phyloP scores from a whole-genome alignment of 2,329 filamentous ascomycete genomes.

The Exophiala sp. region DNA sequence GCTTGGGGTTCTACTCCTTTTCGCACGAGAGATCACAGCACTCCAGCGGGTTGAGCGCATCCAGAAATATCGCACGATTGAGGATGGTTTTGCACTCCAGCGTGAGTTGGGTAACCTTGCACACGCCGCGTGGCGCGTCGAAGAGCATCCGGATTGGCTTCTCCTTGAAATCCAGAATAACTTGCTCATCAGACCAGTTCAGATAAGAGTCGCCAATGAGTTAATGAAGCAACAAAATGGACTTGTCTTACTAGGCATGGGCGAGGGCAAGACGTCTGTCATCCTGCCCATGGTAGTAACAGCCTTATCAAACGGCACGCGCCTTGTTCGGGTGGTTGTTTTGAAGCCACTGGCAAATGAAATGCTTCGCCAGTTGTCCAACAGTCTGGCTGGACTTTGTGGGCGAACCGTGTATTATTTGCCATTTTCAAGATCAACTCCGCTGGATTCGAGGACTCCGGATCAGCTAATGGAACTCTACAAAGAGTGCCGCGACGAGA shows the following conservation, averaged over 20 bases:
- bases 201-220: slow-evolving; percentile 54
- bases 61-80: slow-evolving; percentile 12
- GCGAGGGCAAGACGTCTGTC: slow-evolving; percentile 66
- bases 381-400: slow-evolving; percentile 44
- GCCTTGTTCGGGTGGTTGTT: slow-evolving; percentile 58
- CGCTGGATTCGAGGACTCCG: slow-evolving; percentile 33
- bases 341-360: slow-evolving; percentile 60
- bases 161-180: slow-evolving; percentile 63
- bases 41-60: slow-evolving; percentile 33
- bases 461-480: slow-evolving; percentile 39
- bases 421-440: slow-evolving; percentile 45
- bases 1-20: slow-evolving; percentile 27
- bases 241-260: slow-evolving; percentile 68
- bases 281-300: slow-evolving; percentile 64
- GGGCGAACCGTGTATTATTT: slow-evolving; percentile 45
- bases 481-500: slow-evolving; percentile 45
- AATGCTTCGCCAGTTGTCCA: slow-evolving; percentile 55
- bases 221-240: slow-evolving; percentile 56
- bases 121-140: slow-evolving; percentile 55
- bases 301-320: slow-evolving; percentile 49
- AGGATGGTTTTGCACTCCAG: slow-evolving; percentile 24
- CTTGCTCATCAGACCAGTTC: slow-evolving; percentile 58
- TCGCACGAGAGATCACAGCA: slow-evolving; percentile 31
- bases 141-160: slow-evolving; percentile 56
- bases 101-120: slow-evolving; percentile 49